Conservation (phyloP, 1,139 yeast species). For the Wickerhamomyces sp. region DNA sequence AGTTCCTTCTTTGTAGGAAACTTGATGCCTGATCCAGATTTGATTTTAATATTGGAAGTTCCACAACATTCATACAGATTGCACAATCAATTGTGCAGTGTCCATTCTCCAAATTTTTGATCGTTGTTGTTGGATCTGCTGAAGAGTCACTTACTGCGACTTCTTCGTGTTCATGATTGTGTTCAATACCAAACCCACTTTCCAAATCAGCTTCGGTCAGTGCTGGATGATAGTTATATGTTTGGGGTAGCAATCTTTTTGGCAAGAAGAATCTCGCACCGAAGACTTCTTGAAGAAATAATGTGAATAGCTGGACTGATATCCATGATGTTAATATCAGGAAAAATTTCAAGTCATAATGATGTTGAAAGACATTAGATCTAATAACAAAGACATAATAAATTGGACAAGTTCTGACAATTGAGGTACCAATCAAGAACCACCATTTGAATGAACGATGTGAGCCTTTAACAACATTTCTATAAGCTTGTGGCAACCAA, state of each 20-base stretch:
- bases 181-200: slow-evolving; percentile 40
- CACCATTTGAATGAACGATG: slow-evolving; percentile 62
- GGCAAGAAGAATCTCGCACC: slow-evolving; percentile 88
- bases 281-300: slow-evolving; percentile 56
- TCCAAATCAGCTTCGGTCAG: slow-evolving; percentile 60
- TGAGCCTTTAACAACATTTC: slow-evolving; percentile 74
- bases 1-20: slow-evolving; percentile 36
- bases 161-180: slow-evolving; percentile 18
- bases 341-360: slow-evolving; percentile 45
- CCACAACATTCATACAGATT: slow-evolving; percentile 78
- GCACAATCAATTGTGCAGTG: slow-evolving; percentile 62
- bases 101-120: slow-evolving; percentile 21
- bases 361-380: slow-evolving; percentile 48
- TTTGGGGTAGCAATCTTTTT: slow-evolving; percentile 64
- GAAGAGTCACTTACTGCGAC: not conserved
- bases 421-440: slow-evolving; percentile 63
- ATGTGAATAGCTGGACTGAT: slow-evolving; percentile 44
- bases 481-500: slow-evolving; percentile 88
- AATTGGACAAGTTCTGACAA: slow-evolving; percentile 60
- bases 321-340: slow-evolving; percentile 44
- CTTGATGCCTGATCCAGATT: slow-evolving; percentile 27
- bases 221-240: slow-evolving; percentile 77
- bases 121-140: slow-evolving; percentile 13
- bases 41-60: slow-evolving; percentile 48
- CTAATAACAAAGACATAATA: slow-evolving; percentile 49